phyloP scores from a whole-genome alignment of 2,329 filamentous ascomycete species.

The Monosporascus sp. region DNA sequence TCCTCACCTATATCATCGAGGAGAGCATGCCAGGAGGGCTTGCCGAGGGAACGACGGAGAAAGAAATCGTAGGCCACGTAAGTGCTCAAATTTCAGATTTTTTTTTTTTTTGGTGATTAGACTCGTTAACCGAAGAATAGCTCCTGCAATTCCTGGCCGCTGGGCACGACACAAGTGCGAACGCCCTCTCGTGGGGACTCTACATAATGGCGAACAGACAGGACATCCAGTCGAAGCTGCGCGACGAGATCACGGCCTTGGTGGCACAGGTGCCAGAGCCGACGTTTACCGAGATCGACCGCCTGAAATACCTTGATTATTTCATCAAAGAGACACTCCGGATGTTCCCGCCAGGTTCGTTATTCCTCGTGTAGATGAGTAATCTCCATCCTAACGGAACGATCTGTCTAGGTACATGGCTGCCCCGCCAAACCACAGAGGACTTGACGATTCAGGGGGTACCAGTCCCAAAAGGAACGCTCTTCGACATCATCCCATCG shows the following conservation, averaged over 20 bases:
- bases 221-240: conserved; percentile 25
- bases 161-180: conserved; percentile 33
- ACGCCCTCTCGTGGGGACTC: conserved; percentile 26
- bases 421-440: conserved; percentile 21
- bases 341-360: conserved; percentile 20
- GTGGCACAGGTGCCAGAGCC: conserved; percentile 17
- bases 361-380: not conserved
- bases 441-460: conserved; percentile 28
- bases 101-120: no score
- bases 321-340: conserved; percentile 34
- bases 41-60: conserved; percentile 16
- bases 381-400: conserved; percentile 3
- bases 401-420: conserved; percentile 11
- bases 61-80: conserved; percentile 22
- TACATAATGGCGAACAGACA: conserved; percentile 26
- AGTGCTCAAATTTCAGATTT: not conserved
- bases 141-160: conserved; percentile 30
- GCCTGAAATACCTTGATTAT: conserved; percentile 28
- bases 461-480: conserved; percentile 29
- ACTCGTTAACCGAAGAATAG: conserved; percentile 5
- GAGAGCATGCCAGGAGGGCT: conserved; percentile 3
- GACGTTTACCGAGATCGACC: conserved; percentile 20
- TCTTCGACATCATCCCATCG: conserved; percentile 27
- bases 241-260: conserved; percentile 25
- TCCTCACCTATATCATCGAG: conserved; percentile 7